phyloP scores from a whole-genome alignment of 495 filamentous ascomycete species.

The Baudoinia panamericana region DNA sequence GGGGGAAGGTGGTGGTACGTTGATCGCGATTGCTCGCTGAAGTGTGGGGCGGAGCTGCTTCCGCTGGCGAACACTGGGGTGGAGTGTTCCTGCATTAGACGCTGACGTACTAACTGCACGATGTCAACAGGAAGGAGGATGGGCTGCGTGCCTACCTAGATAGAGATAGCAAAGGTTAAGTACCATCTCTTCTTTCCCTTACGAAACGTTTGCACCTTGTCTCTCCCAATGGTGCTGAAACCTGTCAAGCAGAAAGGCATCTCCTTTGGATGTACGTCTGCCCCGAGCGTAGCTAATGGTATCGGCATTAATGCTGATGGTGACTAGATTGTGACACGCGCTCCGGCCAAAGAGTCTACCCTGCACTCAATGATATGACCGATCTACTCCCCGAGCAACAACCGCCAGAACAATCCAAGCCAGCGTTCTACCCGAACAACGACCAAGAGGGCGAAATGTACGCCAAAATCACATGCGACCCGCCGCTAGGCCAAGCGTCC shows the following conservation, averaged over 20 bases:
- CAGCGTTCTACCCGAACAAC: slow-evolving; percentile 3
- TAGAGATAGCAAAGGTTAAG: too few species aligned
- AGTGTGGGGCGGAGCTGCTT: too few species aligned
- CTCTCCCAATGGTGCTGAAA: slow-evolving; percentile 12
- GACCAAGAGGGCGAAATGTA: slow-evolving; percentile 29
- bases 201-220: not conserved
- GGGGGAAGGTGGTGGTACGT: too few species aligned
- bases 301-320: not conserved
- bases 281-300: not conserved
- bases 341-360: slow-evolving; percentile 19
- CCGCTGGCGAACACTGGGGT: too few species aligned
- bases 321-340: slow-evolving; percentile 18
- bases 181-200: too few species aligned
- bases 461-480: slow-evolving; percentile 43
- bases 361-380: slow-evolving; percentile 11
- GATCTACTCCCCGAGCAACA: slow-evolving; percentile 18
- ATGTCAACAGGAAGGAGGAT: too few species aligned
- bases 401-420: slow-evolving; percentile 7
- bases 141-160: too few species aligned
- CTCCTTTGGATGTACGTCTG: slow-evolving; percentile 18
- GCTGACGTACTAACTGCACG: too few species aligned
- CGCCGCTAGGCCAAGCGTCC: slow-evolving; percentile 58
- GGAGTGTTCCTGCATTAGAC: too few species aligned
- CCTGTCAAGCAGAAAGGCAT: slow-evolving; percentile 18
- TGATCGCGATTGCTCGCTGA: too few species aligned